Conservation (phyloP, 768 basidiomycete species). For the Agrocybe chaxingu region DNA sequence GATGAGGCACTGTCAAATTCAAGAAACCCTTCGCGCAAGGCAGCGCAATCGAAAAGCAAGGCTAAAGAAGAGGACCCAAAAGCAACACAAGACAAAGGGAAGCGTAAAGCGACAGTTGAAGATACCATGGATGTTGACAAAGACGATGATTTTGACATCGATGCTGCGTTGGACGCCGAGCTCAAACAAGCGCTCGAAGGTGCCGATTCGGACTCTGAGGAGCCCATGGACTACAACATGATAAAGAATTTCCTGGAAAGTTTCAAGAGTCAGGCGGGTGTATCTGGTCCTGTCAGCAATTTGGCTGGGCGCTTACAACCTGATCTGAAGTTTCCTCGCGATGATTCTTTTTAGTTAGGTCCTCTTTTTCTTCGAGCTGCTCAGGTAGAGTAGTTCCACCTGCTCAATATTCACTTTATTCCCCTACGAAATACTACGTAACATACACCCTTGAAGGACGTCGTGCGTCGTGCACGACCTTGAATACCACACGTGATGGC, state of each 20-base stretch:
- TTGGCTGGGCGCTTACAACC: constrained; percentile 81
- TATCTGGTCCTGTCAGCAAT: constrained; percentile 89
- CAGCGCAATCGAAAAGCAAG: constrained; percentile 22
- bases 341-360: constrained; percentile 37
- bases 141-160: constrained; percentile 61
- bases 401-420: no score
- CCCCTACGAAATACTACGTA: no score
- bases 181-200: constrained; percentile 58
- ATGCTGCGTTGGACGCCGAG: constrained; percentile 89
- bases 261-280: constrained; percentile 87
- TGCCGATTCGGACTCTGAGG: constrained; percentile 51
- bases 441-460: no score
- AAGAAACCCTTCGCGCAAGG: constrained; percentile 2
- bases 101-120: constrained; percentile 37
- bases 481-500: no score
- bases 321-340: constrained; percentile 72
- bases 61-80: constrained; percentile 41
- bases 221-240: constrained; percentile 76
- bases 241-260: constrained; percentile 98
- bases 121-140: constrained; percentile 23
- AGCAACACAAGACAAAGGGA: constrained; percentile 32
- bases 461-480: no score
- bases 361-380: background rate
- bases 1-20: constrained; percentile 67
- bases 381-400: background rate